Evolutionary conservation across 2,329 filamentous ascomycete genomes (phyloP).

Genomic region (Escovopsis sp.): DNA sequence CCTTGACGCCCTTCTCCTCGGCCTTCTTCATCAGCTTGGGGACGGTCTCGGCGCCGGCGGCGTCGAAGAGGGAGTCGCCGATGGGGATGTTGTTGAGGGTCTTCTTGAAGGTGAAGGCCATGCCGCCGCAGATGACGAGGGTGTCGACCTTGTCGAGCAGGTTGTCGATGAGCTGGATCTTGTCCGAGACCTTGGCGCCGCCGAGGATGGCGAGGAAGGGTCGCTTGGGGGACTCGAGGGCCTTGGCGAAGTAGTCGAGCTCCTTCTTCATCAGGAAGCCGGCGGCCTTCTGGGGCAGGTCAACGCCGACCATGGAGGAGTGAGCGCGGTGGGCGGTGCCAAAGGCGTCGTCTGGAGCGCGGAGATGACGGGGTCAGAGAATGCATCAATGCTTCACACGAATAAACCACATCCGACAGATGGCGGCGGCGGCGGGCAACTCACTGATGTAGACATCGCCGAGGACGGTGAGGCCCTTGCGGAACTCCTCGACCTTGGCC

Average conservation of each 20-base stretch:
- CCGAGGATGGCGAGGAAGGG: constrained; percentile 98
- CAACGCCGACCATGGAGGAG: constrained; percentile 96
- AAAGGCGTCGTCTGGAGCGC: constrained; percentile 72
- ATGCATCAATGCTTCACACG: not conserved
- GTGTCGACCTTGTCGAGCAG: constrained; percentile 95
- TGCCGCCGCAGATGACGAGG: constrained; percentile 89
- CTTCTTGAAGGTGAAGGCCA: constrained; percentile 99
- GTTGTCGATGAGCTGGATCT: constrained; percentile 99
- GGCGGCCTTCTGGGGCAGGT: constrained; percentile 90
- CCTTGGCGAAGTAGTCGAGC: constrained; percentile 97
- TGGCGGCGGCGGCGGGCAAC: constrained; percentile 18
- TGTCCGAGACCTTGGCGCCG: constrained; percentile 96
- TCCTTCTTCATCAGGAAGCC: constrained; percentile 99
- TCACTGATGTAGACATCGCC: constrained; percentile 93
- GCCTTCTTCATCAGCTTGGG: constrained; percentile 82
- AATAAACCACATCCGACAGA: too few relatives aligned
- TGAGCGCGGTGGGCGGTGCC: constrained; percentile 96
- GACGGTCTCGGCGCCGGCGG: constrained; percentile 86
- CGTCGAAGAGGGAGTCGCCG: constrained; percentile 82
- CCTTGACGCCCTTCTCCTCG: constrained; percentile 88
- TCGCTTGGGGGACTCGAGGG: constrained; percentile 80
- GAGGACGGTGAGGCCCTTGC: constrained; percentile 84
- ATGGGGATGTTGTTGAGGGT: constrained; percentile 84
- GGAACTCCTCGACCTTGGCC: constrained; percentile 80
- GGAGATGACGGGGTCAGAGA: constrained; percentile 9